phyloP scores from a whole-genome alignment of 2,329 filamentous ascomycete genomes.

The Pseudogymnoascus sp. region DNA sequence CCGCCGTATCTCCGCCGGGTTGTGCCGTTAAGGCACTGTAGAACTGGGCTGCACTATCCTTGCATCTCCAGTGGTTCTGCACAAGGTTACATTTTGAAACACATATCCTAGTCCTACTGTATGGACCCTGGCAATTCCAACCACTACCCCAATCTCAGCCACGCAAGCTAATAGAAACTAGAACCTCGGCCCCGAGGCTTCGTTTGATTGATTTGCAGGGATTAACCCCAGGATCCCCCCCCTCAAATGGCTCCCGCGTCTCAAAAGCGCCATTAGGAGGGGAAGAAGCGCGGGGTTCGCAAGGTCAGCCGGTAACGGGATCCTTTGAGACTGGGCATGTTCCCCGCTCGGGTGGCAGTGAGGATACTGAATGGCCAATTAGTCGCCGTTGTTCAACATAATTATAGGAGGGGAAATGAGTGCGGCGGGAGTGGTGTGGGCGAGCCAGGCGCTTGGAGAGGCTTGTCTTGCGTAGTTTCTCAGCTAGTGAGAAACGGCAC shows the following conservation, averaged over 20 bases:
- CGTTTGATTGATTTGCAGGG: background rate
- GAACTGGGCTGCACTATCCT: background rate
- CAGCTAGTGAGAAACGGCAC: background rate
- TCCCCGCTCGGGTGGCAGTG: background rate
- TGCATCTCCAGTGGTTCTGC: background rate
- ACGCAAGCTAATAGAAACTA: background rate
- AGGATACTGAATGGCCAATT: background rate
- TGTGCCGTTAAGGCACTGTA: background rate
- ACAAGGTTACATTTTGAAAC: background rate
- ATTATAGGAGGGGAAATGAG: background rate
- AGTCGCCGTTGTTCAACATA: background rate
- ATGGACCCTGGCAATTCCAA: background rate
- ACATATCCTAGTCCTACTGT: background rate
- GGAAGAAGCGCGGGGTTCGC: conserved; percentile 2
- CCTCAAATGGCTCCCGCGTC: background rate
- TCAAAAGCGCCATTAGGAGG: background rate
- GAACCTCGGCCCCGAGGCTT: conserved; percentile 5
- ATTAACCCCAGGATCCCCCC: background rate
- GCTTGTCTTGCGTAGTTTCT: background rate
- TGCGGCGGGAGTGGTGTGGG: background rate
- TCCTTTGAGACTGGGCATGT: background rate
- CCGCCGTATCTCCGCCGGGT: background rate
- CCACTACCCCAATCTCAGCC: background rate
- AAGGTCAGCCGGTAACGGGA: background rate
- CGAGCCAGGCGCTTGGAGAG: conserved; percentile 1